Base-by-base conservation (phyloP, 768 basidiomycete genomes). In the Hericium alpestre region DNA sequence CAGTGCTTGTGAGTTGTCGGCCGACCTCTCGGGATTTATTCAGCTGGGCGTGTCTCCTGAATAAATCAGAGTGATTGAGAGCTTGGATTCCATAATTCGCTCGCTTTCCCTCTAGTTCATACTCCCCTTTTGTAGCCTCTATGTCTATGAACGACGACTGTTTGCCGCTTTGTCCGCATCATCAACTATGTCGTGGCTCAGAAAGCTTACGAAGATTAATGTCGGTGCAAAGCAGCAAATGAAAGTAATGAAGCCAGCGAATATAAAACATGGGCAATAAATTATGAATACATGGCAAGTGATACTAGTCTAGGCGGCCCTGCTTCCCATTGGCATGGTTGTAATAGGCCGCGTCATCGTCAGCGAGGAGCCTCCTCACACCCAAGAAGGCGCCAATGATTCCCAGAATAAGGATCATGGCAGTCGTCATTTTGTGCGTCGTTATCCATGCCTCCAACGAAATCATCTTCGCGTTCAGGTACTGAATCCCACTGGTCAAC, bases 391-490 rank as follows among this genome's bases (percentile, higher is more conserved):
- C 25, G 2, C 43, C 58, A 1, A 61, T 57, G 40, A 67, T 47
- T 5, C 49, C 62, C 18, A 57, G 18, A 9, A 63, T 37, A 4
- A 65, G 64, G 50, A 69, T 64, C 18, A 63, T 56, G 2, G 62
- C 58, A 4, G 64, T 64, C 12, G 62, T 58, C 64, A 66, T 66
- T 22, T 66, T 67, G 46, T 71, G 65, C 3, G 58, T 41, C 10
- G 55, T 54, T 38, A 70, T 65, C 56, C 63, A 63, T 25, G 22
- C 49, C 57, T 70, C 71, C 13, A 67, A 10, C 13, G 61, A 48
- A 27, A 64, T 40, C 18, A 72, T 55, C 54, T 65, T 65, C 37
- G 61, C 51, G 58, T 71, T 71, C 25, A 72, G 56, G 50, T 65
- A 71, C 71, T 72, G 57, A n/a, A 55, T 12, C 13, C 12, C 25